Evolutionary conservation across 306 rosid genomes (phyloP), one percentile per base, ranked within the genome.

Genomic region (Castanopsis chinensis): DNA sequence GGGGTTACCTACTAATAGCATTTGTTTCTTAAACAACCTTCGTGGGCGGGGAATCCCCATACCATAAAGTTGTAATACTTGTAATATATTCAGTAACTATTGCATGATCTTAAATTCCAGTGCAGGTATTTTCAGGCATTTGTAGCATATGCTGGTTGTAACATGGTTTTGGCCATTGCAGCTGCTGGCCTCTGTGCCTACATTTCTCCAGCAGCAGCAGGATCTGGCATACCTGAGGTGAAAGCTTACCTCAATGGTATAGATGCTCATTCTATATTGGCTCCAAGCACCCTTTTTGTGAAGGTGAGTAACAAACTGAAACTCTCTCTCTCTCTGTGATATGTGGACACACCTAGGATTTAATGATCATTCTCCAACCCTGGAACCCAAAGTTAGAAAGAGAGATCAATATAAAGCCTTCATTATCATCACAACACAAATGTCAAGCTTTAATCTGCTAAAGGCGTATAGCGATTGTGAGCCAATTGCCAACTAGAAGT

Each of bases 171-270:
- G 73, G 95, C 92, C 63, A 6, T 68, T 65, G 92, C 84, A 37
- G 95, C 97, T 11, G 92, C 87, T 5, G 69, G 75, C 28, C 88
- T 92, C 11, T 92, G 97, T 73, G 95, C 92, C 71, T 92, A 78
- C 80, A 45, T 90, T 60, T 87, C 91, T 71, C 97, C 97, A 17
- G 93, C 93, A 57, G 97, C 97, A 52, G 95, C 97, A 12, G 97
- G 97, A 21, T 92, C 97, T 10, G 96, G 97, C 61, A 90, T 92
- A 76, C 97, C 97, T 20, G 97, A 92, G 87, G 97, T 92, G 76
- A 92, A 92, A 89, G 95, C 97, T 57, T 92, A 92, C 80, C 97
- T 92, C 81, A 92, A 92, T 55, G 97, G 97, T 23, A 63, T 92
- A 57, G 97, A 92, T 79, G 84, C 93, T 60, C 85, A 86, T 76